Conservation (phyloP, 2,329 filamentous ascomycete genomes). For the Aspergillus sp. region DNA sequence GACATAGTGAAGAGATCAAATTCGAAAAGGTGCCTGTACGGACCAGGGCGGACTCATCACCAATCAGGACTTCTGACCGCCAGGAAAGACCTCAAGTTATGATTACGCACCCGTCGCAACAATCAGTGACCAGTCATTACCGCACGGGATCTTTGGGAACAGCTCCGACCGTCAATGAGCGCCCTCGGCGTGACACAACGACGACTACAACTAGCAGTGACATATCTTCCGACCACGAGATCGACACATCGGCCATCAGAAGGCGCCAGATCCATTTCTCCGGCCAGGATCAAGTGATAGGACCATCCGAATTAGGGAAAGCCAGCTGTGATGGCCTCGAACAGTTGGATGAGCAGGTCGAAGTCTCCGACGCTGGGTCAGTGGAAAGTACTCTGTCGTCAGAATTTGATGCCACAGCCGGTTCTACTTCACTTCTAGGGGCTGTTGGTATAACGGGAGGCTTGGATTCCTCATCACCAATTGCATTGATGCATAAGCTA, state of each 20-base stretch:
- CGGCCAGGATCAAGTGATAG: constrained; percentile 36
- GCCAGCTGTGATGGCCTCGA: constrained; percentile 30
- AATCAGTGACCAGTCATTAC: constrained; percentile 47
- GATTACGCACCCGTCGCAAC: constrained; percentile 57
- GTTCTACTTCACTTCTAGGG: constrained; percentile 58
- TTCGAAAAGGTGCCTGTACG: constrained; percentile 95
- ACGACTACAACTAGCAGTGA: constrained; percentile 67
- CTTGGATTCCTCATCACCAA: constrained; percentile 52
- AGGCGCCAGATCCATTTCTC: constrained; percentile 53
- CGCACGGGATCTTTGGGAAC: constrained; percentile 58
- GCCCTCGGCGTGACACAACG: constrained; percentile 61
- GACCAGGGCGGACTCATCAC: constrained; percentile 82
- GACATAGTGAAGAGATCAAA: constrained; percentile 84
- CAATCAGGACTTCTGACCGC: constrained; percentile 60
- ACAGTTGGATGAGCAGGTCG: constrained; percentile 41
- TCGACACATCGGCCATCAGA: constrained; percentile 54
- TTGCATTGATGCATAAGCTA: constrained; percentile 44
- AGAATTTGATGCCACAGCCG: constrained; percentile 55
- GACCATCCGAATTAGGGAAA: constrained; percentile 28
- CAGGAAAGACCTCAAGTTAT: constrained; percentile 50
- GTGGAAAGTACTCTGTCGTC: constrained; percentile 52
- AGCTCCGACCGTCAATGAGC: constrained; percentile 53
- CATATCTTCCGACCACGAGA: constrained; percentile 65
- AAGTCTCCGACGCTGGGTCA: constrained; percentile 51
- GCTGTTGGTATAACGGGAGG: constrained; percentile 46